Conservation (phyloP, 2,329 filamentous ascomycete genomes). For the Clonostachys byssicola region DNA sequence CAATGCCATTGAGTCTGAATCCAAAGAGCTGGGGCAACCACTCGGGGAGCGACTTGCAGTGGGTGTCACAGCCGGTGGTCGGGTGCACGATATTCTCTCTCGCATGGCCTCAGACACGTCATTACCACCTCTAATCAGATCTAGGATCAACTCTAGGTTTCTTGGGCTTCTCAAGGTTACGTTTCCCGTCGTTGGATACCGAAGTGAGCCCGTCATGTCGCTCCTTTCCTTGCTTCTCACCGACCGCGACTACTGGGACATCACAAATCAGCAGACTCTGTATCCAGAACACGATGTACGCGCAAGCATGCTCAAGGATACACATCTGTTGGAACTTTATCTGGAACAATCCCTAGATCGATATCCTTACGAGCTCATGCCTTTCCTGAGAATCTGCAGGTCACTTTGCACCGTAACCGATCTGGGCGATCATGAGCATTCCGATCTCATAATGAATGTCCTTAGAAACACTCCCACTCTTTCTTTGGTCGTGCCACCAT, state of each 20-base stretch:
- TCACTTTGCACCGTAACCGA: slow-evolving; percentile 44
- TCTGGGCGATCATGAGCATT: slow-evolving; percentile 20
- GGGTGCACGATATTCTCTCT: slow-evolving; percentile 49
- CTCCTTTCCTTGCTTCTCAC: slow-evolving; percentile 61
- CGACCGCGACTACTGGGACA: slow-evolving; percentile 49
- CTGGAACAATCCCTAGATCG: slow-evolving; percentile 69
- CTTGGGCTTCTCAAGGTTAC: slow-evolving; percentile 68
- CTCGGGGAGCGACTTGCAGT: slow-evolving; percentile 38
- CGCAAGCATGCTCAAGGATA: slow-evolving; percentile 25
- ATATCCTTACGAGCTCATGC: slow-evolving; percentile 81
- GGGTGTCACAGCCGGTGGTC: slow-evolving; percentile 41
- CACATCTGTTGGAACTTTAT: slow-evolving; percentile 48
- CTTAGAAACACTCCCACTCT: slow-evolving; percentile 69
- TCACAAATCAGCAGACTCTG: slow-evolving; percentile 29
- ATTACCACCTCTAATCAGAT: slow-evolving; percentile 52
- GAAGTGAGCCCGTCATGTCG: slow-evolving; percentile 63
- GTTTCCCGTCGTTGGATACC: slow-evolving; percentile 66
- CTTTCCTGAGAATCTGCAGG: slow-evolving; percentile 70
- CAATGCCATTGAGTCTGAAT: too few species aligned
- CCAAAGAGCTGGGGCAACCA: too few species aligned
- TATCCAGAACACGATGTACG: slow-evolving; percentile 23
- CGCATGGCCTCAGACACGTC: slow-evolving; percentile 43
- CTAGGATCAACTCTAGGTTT: slow-evolving; percentile 59
- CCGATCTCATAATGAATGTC: slow-evolving; percentile 55
- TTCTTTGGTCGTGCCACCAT: slow-evolving; percentile 69